Percentiles rank a stretch among this genome's conserved stretches.
phyloP scores from a whole-genome alignment of 441 rosid species.

The Mallotus repandus region DNA sequence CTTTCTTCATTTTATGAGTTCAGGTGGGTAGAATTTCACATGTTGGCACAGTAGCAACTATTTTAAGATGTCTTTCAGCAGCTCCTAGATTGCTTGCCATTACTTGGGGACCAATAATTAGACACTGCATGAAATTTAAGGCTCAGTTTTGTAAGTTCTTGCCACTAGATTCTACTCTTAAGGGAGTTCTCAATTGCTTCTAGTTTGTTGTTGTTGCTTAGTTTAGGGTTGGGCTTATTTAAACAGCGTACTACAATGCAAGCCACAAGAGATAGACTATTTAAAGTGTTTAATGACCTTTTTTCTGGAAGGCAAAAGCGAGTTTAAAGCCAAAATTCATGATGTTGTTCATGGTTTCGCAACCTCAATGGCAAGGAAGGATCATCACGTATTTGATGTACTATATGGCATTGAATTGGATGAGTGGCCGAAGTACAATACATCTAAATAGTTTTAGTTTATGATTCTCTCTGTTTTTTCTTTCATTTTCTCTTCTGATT shows the following conservation, averaged over 20 bases:
- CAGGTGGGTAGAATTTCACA: constrained; percentile 40
- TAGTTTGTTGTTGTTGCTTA: neutral
- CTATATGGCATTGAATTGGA: neutral
- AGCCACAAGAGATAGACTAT: constrained; percentile 1
- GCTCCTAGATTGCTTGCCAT: constrained; percentile 82
- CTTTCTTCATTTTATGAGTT: constrained; percentile 27
- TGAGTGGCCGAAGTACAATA: constrained; percentile 13
- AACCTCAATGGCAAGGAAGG: constrained; percentile 5
- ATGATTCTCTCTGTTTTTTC: too few relatives aligned
- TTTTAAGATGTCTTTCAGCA: constrained; percentile 74
- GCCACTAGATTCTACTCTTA: constrained; percentile 37
- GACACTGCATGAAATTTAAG: constrained; percentile 83
- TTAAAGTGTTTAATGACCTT: neutral
- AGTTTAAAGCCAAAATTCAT: neutral
- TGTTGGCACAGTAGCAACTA: constrained; percentile 43
- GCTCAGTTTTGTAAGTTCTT: constrained; percentile 37
- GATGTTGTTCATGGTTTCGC: constrained; percentile 20
- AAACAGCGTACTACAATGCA: neutral
- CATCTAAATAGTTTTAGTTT: neutral
- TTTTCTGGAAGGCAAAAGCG: neutral
- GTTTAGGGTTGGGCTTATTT: constrained; percentile 12
- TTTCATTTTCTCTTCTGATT: too few relatives aligned
- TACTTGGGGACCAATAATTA: constrained; percentile 77
- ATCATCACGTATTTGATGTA: neutral
- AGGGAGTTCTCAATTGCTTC: constrained; percentile 54